Percentiles rank a stretch among this genome's conserved stretches.
phyloP scores from a whole-genome alignment of 2,329 filamentous ascomycete species.

The Fusarium zealandicum region DNA sequence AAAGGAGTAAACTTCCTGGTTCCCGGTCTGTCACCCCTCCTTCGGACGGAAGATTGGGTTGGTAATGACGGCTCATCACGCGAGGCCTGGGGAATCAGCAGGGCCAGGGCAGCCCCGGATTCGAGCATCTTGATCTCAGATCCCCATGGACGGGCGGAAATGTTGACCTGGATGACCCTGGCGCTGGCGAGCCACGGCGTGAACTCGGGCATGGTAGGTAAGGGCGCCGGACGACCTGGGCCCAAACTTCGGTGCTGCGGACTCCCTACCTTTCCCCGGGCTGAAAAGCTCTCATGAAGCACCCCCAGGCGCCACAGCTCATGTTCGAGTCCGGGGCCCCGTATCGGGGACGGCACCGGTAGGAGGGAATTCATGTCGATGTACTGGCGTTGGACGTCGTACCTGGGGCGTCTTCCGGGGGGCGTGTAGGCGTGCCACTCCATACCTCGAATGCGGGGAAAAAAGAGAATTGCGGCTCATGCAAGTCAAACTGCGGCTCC shows the following conservation, averaged over 20 bases:
- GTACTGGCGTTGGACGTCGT: slow-evolving; percentile 6
- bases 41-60: slow-evolving; percentile 21
- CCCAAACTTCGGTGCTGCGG: slow-evolving; percentile 10
- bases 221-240: slow-evolving; percentile 1
- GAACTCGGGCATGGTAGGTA: slow-evolving; percentile 9
- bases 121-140: slow-evolving; percentile 11
- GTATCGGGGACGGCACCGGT: slow-evolving; percentile 34
- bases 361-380: no score
- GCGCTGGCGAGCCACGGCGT: no score
- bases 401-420: no score
- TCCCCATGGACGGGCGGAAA: slow-evolving; percentile 21
- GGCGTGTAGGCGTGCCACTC: no score
- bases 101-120: slow-evolving; percentile 20
- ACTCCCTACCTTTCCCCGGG: slow-evolving; percentile 24
- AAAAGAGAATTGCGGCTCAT: slow-evolving; percentile 42
- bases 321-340: slow-evolving; percentile 35
- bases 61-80: slow-evolving; percentile 10
- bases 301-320: slow-evolving; percentile 25
- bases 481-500: slow-evolving; percentile 44
- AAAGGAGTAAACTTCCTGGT: slow-evolving; percentile 24
- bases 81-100: slow-evolving; percentile 13
- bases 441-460: slow-evolving; percentile 39
- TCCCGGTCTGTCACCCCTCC: slow-evolving; percentile 12
- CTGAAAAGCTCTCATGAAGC: slow-evolving; percentile 14
- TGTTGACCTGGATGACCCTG: slow-evolving; percentile 4